Evolutionary conservation across 2,329 filamentous ascomycete species (phyloP), one percentile per base, ranked within the genome.

Genomic region (Monilinia aucupariae): DNA sequence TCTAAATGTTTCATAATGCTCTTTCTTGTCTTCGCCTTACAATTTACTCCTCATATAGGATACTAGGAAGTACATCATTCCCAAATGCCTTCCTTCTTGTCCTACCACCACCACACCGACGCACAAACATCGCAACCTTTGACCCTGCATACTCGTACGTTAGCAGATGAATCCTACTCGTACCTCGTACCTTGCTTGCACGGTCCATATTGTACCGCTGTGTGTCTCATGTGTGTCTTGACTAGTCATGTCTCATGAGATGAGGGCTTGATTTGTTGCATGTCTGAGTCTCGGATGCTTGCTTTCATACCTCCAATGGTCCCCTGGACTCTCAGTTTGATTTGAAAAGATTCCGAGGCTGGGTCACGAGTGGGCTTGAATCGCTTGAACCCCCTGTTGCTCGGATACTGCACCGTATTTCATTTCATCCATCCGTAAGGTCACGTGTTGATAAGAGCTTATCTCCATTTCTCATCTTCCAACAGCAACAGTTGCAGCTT

Each of bases 281-380:
- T 32, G n/a, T 63, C 62, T 54, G 27, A 25, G 62, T 61, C 39
- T 63, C 54, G 54, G 61, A 63, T 63, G 27, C 12, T 27, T 63
- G 45, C 45, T 52, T 63, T 49, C 45, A 34, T 56, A 20, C 12
- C 9, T 10, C 27, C 20, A 2, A 34, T 27, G n/a, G 20, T 12
- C 17, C 27, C 32, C 32, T 12, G 27, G 39, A 30, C 20, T 10
- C 13, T 17, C 45, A 48, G 13, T 25, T 48, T 25, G n/a, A 13
- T n/a, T 6, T 48, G 45, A 48, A 51, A 51, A 51, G 5, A 59
- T 49, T n/a, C 27, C 27, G 27, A 58, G 43, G 41, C n/a, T n/a
- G n/a, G n/a, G n/a, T n/a, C n/a, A n/a, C n/a, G n/a, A n/a, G 20
- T 48, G 15, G 15, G 37, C 25, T 55, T 30, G 43, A 15, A 22